phyloP scores from a whole-genome alignment of 495 filamentous ascomycete species.

The Neurospora sp. region DNA sequence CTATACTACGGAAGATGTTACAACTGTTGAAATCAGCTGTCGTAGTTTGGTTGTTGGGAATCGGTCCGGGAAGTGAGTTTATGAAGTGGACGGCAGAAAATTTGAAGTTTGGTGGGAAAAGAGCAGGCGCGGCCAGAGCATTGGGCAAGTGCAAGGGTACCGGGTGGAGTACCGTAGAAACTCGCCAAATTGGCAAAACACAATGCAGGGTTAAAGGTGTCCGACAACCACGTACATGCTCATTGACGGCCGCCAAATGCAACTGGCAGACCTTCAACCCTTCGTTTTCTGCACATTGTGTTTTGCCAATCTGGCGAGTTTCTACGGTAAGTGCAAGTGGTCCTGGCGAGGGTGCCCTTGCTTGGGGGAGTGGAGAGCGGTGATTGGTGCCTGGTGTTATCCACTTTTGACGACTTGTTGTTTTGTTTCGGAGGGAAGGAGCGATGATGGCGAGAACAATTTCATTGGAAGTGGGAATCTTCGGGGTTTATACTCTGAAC shows the following conservation, averaged over 20 bases:
- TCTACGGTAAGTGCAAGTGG: neutral
- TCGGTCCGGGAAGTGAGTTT: neutral
- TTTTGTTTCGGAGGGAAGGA: neutral
- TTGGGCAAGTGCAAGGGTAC: neutral
- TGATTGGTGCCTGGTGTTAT: neutral
- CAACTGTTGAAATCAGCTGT: neutral
- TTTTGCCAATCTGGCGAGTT: no score
- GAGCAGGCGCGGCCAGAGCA: neutral
- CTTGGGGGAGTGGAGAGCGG: neutral
- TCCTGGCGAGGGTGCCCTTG: neutral
- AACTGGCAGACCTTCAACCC: no score
- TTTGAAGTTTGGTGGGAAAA: neutral
- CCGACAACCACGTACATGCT: no score
- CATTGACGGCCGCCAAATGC: no score
- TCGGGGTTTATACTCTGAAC: neutral
- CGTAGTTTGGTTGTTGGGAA: neutral
- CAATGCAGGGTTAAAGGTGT: no score
- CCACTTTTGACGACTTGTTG: neutral
- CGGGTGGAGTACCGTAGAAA: no score
- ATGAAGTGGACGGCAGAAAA: neutral
- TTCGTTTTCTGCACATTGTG: no score
- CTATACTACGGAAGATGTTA: neutral
- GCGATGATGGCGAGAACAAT: neutral
- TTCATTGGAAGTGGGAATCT: neutral
- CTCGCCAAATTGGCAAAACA: no score